Evolutionary conservation across 495 filamentous ascomycete genomes (phyloP).

Genomic region (Podospora sp.): DNA sequence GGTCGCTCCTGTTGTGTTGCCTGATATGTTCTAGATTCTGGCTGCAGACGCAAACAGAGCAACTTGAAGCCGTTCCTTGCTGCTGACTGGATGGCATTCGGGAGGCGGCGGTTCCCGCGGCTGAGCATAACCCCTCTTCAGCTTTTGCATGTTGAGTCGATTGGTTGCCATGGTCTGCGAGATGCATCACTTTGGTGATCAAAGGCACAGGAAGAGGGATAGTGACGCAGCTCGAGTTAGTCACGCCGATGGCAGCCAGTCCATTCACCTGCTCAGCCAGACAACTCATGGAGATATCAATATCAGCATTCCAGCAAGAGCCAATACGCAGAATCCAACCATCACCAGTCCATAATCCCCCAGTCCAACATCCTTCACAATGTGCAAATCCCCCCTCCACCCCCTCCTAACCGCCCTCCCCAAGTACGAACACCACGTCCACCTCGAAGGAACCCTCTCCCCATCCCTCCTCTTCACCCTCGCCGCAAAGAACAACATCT

Average conservation of each 20-base stretch:
- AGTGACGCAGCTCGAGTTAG: neutral
- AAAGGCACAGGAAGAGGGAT: neutral
- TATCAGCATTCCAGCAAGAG: too few relatives aligned
- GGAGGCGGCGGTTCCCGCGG: neutral
- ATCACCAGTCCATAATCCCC: neutral
- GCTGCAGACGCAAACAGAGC: neutral
- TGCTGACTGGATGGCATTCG: neutral
- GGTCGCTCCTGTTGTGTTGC: neutral
- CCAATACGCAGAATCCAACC: neutral
- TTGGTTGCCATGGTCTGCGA: neutral
- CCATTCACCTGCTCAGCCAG: neutral
- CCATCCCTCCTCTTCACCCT: conserved; percentile 70
- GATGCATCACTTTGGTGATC: too few relatives aligned
- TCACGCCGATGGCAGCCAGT: neutral
- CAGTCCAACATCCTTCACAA: conserved; percentile 29
- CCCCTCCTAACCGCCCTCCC: conserved; percentile 66
- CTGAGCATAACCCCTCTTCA: neutral
- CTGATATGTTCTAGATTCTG: neutral
- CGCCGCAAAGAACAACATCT: conserved; percentile 62
- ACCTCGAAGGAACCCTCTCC: conserved; percentile 71
- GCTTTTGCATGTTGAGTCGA: neutral
- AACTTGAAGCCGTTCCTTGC: neutral
- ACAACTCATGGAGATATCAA: too few relatives aligned
- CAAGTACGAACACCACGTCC: conserved; percentile 81
- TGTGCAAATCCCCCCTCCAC: conserved; percentile 61